A percentile compares a stretch with the other conserved stretches of the same genome.
These are phyloP conservation scores for Torulaspora indica DNA, from an alignment of 805 yeast genomes.

Conservation along the genomic window DNA sequence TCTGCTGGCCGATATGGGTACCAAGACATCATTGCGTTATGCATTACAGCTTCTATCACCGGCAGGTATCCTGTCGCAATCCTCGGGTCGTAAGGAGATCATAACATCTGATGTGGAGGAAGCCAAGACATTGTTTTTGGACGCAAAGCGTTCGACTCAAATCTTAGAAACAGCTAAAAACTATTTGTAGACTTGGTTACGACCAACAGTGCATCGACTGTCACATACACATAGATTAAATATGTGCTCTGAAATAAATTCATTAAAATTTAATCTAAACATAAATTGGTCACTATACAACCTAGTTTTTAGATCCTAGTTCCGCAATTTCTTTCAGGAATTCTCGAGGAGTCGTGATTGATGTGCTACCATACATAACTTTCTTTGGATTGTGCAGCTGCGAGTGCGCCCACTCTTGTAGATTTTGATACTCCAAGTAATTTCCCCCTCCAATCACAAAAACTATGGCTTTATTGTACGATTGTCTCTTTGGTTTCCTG, in stretches of 20 bases:
- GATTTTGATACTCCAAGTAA: constrained; percentile 86
- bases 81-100: constrained; percentile 67
- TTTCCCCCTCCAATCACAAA: constrained; percentile 97
- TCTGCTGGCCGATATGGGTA: constrained; percentile 67
- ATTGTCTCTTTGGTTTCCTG: constrained; percentile 78
- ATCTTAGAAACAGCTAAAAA: constrained; percentile 45
- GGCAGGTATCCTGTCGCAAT: constrained; percentile 73
- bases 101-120: constrained; percentile 72
- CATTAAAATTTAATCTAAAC: not conserved
- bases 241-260: not conserved
- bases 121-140: constrained; percentile 76
- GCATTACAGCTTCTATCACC: constrained; percentile 90
- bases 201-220: not conserved
- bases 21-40: constrained; percentile 78
- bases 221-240: not conserved
- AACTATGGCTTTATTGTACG: constrained; percentile 76
- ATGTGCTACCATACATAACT: constrained; percentile 85
- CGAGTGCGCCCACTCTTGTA: constrained; percentile 76
- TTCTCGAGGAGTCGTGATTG: constrained; percentile 61
- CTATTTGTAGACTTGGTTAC: constrained; percentile 30
- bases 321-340: constrained; percentile 63
- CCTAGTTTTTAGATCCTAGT: constrained; percentile 38
- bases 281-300: not conserved
- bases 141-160: constrained; percentile 73
- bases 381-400: constrained; percentile 43